Percentiles rank a stretch among this genome's conserved stretches.
Conservation (phyloP, 768 basidiomycete genomes). For the Lactarius trivialis region DNA sequence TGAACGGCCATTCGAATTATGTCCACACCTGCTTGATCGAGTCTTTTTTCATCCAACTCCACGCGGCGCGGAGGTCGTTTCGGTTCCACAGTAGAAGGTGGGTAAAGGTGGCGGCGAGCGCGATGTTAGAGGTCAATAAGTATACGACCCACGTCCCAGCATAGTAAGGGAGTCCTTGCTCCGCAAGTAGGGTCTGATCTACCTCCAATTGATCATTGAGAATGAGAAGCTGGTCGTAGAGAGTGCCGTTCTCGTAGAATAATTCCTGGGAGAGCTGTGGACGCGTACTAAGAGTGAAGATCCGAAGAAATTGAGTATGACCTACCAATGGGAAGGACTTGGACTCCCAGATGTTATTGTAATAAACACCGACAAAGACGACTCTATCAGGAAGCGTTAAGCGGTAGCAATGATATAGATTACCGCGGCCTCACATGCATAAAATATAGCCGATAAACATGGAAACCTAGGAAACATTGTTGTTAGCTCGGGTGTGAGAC, state of each 20-base stretch:
- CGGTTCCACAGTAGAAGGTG: constrained; percentile 45
- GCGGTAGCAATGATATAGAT: not conserved
- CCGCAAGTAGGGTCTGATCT: constrained; percentile 34
- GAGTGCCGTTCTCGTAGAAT: constrained; percentile 25
- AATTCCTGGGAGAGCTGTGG: constrained; percentile 25
- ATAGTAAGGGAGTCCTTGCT: constrained; percentile 43
- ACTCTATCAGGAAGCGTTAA: constrained; percentile 17
- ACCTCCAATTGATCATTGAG: constrained; percentile 38
- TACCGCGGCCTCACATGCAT: constrained; percentile 39
- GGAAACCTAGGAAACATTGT: constrained; percentile 34
- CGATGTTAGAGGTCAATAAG: constrained; percentile 40
- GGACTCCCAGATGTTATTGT: constrained; percentile 26
- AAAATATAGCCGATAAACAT: constrained; percentile 45
- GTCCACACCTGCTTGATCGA: constrained; percentile 31
- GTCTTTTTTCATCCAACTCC: constrained; percentile 40
- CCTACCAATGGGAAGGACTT: constrained; percentile 21
- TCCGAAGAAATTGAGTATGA: not conserved
- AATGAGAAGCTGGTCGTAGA: constrained; percentile 27
- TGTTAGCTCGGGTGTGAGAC: not conserved
- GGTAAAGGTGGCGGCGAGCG: constrained; percentile 44
- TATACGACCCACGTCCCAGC: constrained; percentile 42
- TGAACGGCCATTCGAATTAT: constrained; percentile 38
- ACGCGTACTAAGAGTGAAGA: not conserved
- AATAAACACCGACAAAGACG: constrained; percentile 27
- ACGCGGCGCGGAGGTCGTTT: constrained; percentile 37